Evolutionary conservation across 1,284 basidiomycete genomes (phyloP), one percentile per base, ranked within the genome.

Genomic region (Afroboletus lepidellus): DNA sequence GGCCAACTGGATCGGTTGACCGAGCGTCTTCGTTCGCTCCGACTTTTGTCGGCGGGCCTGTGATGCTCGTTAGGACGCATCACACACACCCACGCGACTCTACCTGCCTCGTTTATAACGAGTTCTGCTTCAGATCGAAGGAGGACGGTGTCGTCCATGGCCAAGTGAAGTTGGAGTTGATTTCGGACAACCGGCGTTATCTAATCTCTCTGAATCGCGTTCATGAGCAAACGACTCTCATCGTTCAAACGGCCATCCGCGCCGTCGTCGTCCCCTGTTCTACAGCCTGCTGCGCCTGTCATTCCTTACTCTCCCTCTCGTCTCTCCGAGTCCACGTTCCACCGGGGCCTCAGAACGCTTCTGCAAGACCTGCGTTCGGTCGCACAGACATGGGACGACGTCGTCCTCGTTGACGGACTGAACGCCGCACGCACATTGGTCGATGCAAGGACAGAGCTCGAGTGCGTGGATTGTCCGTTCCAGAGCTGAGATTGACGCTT

Each of bases 201-300:
- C 54, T 65, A 59, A 65, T 65, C 60, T 50, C 15, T 41, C n/a
- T 13, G 7, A 42, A 33, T 18, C 7, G 15, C 27, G 1, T 13
- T n/a, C 41, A 71, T 68, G 66, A 70, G 69, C 56, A 67, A 58
- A 53, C 80, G 88, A 41, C 74, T 91, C 21, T 80, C 85, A 36
- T 91, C 89, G 0, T 90, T 91, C 68, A 77, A 78, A 54, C 84
- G 86, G 7, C 88, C 88, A 2, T 91, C 89, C 11, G 83, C 85
- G 3, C 88, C 88, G 0, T 76, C 80, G 4, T 66, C 84, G 0
- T 83, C 84, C 0, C 88, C 89, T 13, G 81, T 81, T 3, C 67
- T 74, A 53, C 72, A 72, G 62, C 70, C 64, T 57, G 72, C 64
- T 52, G 69, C 55, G 12, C 61, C 66, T 11, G 68, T 62, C 49